A percentile compares a stretch with the other conserved stretches of the same genome.
phyloP scores from a whole-genome alignment of 768 basidiomycete genomes.

The Boletus vermiculosoides region DNA sequence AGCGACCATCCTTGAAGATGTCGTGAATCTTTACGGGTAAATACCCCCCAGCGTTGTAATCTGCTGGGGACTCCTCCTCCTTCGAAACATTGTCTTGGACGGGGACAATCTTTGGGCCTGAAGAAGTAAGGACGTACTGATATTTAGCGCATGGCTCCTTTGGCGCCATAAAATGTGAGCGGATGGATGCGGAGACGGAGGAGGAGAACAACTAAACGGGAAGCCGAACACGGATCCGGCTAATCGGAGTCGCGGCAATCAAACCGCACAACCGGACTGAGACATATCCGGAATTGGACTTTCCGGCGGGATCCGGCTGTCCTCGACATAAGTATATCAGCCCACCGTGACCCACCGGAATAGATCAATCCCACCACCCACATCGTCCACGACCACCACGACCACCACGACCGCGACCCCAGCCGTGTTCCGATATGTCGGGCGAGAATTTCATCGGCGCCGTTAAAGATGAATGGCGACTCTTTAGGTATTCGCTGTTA shows the following conservation, averaged over 20 bases:
- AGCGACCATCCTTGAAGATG: slow-evolving; percentile 79
- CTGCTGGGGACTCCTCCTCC: slow-evolving; percentile 81
- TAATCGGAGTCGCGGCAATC: slow-evolving; percentile 13
- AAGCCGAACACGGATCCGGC: slow-evolving; percentile 20
- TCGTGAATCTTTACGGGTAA: slow-evolving; percentile 79
- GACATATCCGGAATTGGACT: too few species aligned
- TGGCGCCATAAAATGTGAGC: slow-evolving; percentile 52
- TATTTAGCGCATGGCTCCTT: slow-evolving; percentile 68
- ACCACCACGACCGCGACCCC: not conserved
- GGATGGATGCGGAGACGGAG: not conserved
- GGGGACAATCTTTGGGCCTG: slow-evolving; percentile 68
- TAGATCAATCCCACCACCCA: not conserved
- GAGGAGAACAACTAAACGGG: not conserved
- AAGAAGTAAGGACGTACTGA: slow-evolving; percentile 69
- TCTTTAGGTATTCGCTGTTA: slow-evolving; percentile 58
- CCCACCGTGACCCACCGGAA: not conserved
- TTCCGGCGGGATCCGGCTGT: too few species aligned
- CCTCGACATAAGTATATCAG: too few species aligned
- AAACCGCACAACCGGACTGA: not conserved
- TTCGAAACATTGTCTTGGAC: slow-evolving; percentile 64
- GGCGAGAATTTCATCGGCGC: slow-evolving; percentile 64
- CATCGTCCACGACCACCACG: slow-evolving; percentile 1
- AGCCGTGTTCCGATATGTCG: slow-evolving; percentile 10
- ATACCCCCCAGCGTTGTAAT: slow-evolving; percentile 82
- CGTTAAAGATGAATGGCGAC: slow-evolving; percentile 79